Evolutionary conservation across 306 rosid genomes (phyloP).

Genomic region (Mucuna pruriens): DNA sequence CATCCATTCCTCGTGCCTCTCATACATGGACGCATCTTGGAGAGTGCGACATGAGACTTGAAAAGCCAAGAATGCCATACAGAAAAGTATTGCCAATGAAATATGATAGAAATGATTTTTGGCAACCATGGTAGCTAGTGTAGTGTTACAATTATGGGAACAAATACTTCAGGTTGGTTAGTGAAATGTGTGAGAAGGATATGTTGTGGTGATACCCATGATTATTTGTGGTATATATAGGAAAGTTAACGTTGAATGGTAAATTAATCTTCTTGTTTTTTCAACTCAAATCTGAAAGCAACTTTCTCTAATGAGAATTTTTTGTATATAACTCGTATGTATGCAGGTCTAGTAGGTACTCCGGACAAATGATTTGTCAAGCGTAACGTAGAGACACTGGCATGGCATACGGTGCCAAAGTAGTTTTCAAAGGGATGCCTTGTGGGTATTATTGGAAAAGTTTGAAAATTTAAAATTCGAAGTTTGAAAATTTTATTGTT

Average conservation of each 20-base stretch:
- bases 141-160: neutral
- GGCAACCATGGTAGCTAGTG: conserved; percentile 32
- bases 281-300: neutral
- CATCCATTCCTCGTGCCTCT: conserved; percentile 48
- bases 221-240: neutral
- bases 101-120: neutral
- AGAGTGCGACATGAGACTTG: conserved; percentile 43
- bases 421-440: neutral
- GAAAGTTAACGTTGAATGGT: neutral
- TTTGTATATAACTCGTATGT: neutral
- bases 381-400: neutral
- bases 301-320: neutral
- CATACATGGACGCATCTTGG: conserved; percentile 43
- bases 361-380: conserved; percentile 3
- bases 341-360: neutral
- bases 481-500: neutral
- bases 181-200: neutral
- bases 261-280: neutral
- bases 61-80: conserved; percentile 38
- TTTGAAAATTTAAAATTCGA: neutral
- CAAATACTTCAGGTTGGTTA: neutral
- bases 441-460: neutral
- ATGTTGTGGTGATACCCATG: neutral
- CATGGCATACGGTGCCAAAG: neutral
- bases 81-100: conserved; percentile 36